These are phyloP conservation scores for Colletotrichum spinosum DNA, from an alignment of 2,329 filamentous ascomycete genomes.

Conservation along the genomic window DNA sequence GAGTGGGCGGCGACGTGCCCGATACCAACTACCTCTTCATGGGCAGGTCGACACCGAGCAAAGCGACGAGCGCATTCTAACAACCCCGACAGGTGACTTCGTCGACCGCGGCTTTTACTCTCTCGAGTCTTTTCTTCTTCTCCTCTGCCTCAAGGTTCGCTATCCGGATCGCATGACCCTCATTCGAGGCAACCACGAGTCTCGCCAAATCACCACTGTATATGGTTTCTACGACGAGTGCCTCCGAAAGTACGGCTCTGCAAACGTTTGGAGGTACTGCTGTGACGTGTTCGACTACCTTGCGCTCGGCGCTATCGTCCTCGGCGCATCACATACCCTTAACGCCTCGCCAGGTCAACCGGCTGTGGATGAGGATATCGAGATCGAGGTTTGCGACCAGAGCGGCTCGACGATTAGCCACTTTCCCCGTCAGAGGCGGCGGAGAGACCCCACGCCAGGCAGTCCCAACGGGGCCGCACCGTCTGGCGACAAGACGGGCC, in stretches of 20 bases:
- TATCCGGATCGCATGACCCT: slow-evolving; percentile 98
- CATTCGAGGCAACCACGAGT: slow-evolving; percentile 95
- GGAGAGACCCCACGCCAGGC: slow-evolving; percentile 41
- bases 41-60: slow-evolving; percentile 65
- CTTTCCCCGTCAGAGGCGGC: slow-evolving; percentile 63
- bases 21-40: slow-evolving; percentile 98
- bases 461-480: slow-evolving; percentile 46
- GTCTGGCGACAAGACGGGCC: slow-evolving; percentile 67
- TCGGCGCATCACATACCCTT: slow-evolving; percentile 82
- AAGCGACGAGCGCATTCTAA: slow-evolving; percentile 1
- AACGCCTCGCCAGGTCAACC: slow-evolving; percentile 59
- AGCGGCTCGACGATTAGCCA: slow-evolving; percentile 82
- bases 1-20: slow-evolving; percentile 91
- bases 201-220: slow-evolving; percentile 94
- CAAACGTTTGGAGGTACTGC: slow-evolving; percentile 97
- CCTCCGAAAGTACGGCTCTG: slow-evolving; percentile 93
- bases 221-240: slow-evolving; percentile 99
- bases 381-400: slow-evolving; percentile 93
- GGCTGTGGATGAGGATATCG: slow-evolving; percentile 76
- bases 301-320: slow-evolving; percentile 86
- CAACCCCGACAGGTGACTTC: slow-evolving; percentile 78
- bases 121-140: slow-evolving; percentile 93
- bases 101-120: slow-evolving; percentile 99
- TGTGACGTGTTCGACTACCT: slow-evolving; percentile 99
- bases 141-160: slow-evolving; percentile 95